Percentiles rank a stretch among this genome's conserved stretches.
phyloP scores from a whole-genome alignment of 345 rosid genomes.

The Erysimum cheiranthoides region DNA sequence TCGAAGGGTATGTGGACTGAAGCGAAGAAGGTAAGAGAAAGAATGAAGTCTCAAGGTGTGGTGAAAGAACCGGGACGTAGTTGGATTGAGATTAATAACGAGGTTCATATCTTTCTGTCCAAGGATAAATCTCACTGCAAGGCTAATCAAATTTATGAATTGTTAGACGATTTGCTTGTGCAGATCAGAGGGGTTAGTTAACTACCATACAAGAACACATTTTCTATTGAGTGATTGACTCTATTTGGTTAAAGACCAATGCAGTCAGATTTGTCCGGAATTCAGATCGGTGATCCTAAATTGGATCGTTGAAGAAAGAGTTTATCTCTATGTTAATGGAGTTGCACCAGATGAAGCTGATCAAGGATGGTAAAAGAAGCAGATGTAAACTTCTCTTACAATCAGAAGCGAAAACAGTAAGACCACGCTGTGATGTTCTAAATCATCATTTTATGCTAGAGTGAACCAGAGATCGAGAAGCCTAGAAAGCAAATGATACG shows the following conservation, averaged over 20 bases:
- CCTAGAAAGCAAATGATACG: slow-evolving; percentile 19
- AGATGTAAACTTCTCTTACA: not conserved
- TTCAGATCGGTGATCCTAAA: not conserved
- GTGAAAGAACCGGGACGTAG: slow-evolving; percentile 79
- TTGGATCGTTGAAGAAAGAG: slow-evolving; percentile 18
- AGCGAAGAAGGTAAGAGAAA: slow-evolving; percentile 65
- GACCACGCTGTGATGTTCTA: not conserved
- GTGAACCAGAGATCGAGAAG: slow-evolving; percentile 14
- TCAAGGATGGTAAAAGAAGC: not conserved
- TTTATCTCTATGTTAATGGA: not conserved
- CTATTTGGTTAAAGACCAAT: slow-evolving; percentile 11
- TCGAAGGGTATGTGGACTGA: slow-evolving; percentile 77
- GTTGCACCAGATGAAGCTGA: slow-evolving; percentile 22
- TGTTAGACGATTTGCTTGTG: slow-evolving; percentile 54
- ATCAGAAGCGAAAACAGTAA: slow-evolving; percentile 3
- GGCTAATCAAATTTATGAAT: slow-evolving; percentile 49
- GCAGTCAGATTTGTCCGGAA: slow-evolving; percentile 16
- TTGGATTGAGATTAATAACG: slow-evolving; percentile 63
- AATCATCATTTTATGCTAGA: not conserved
- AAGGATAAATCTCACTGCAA: slow-evolving; percentile 56
- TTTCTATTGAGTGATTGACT: slow-evolving; percentile 6
- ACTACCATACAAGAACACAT: slow-evolving; percentile 7
- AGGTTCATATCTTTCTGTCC: slow-evolving; percentile 59
- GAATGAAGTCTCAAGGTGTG: slow-evolving; percentile 64
- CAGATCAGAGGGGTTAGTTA: slow-evolving; percentile 53